Percentiles rank a stretch among this genome's conserved stretches.
phyloP scores from a whole-genome alignment of 106 monocot species.

The Triglochin maritima region DNA sequence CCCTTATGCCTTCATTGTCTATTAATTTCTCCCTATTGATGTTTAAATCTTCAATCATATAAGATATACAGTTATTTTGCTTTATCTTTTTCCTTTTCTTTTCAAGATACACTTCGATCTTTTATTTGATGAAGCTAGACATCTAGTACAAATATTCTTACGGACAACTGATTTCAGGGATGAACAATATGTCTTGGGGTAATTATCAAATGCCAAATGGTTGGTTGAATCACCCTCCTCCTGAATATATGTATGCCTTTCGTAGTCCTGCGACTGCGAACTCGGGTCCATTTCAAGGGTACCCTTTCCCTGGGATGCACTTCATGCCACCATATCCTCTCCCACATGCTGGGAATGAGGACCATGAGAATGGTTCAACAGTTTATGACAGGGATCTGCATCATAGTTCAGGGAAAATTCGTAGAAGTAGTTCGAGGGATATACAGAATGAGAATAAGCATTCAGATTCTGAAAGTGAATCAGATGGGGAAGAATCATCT shows the following conservation, averaged over 20 bases:
- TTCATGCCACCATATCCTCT: slow-evolving; percentile 12
- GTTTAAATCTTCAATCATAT: too few relatives aligned
- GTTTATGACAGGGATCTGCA: neutral
- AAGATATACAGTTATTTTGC: too few relatives aligned
- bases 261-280: slow-evolving; percentile 4
- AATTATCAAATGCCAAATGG: slow-evolving; percentile 8
- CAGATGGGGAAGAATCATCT: neutral
- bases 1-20: too few relatives aligned
- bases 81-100: too few relatives aligned
- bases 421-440: neutral
- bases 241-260: slow-evolving; percentile 12
- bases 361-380: neutral
- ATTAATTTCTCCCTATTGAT: too few relatives aligned
- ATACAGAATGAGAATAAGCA: neutral
- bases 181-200: neutral
- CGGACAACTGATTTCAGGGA: neutral
- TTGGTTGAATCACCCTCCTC: slow-evolving; percentile 12
- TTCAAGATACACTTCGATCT: too few relatives aligned
- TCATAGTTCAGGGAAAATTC: neutral
- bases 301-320: slow-evolving; percentile 16
- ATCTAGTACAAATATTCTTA: too few relatives aligned
- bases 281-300: slow-evolving; percentile 12
- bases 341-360: too few relatives aligned
- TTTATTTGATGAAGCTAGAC: too few relatives aligned
- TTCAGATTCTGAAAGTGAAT: slow-evolving; percentile 9